Conservation (phyloP, 768 basidiomycete species). For the Rossbeevera mucosa region DNA sequence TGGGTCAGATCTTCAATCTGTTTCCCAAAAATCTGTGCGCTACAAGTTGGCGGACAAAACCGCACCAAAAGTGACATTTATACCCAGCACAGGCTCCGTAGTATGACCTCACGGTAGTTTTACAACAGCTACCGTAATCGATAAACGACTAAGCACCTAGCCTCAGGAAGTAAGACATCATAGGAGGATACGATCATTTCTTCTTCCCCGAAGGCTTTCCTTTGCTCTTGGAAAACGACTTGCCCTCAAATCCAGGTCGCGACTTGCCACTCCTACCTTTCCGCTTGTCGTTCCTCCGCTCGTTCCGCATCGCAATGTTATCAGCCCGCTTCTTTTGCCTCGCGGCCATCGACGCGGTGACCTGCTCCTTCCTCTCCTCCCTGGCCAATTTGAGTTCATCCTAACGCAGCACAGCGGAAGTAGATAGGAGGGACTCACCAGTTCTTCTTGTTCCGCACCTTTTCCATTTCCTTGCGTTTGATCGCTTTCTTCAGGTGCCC, state of each 20-base stretch:
- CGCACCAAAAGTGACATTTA: no score
- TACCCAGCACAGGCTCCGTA: no score
- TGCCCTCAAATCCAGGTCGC: slow-evolving; percentile 85
- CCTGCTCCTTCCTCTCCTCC: slow-evolving; percentile 81
- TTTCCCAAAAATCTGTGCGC: no score
- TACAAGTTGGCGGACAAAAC: no score
- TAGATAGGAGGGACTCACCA: slow-evolving; percentile 55
- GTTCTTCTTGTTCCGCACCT: slow-evolving; percentile 73
- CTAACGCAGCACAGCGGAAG: background rate
- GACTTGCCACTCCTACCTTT: slow-evolving; percentile 56
- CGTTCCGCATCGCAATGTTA: slow-evolving; percentile 84
- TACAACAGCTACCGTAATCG: no score
- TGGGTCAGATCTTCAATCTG: no score
- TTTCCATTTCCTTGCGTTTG: slow-evolving; percentile 90
- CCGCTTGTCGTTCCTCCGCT: slow-evolving; percentile 61
- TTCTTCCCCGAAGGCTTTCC: slow-evolving; percentile 28
- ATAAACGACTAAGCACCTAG: no score
- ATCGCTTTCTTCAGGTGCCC: slow-evolving; percentile 82
- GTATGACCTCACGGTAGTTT: no score
- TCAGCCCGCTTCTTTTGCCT: slow-evolving; percentile 88
- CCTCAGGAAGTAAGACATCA: background rate
- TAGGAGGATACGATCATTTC: slow-evolving; percentile 12
- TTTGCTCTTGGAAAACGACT: slow-evolving; percentile 60
- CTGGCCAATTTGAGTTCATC: slow-evolving; percentile 36
- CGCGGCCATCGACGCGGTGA: slow-evolving; percentile 70